Evolutionary conservation across 345 rosid species (phyloP), one percentile per base, ranked within the genome.

Genomic region (Populus deltoides): DNA sequence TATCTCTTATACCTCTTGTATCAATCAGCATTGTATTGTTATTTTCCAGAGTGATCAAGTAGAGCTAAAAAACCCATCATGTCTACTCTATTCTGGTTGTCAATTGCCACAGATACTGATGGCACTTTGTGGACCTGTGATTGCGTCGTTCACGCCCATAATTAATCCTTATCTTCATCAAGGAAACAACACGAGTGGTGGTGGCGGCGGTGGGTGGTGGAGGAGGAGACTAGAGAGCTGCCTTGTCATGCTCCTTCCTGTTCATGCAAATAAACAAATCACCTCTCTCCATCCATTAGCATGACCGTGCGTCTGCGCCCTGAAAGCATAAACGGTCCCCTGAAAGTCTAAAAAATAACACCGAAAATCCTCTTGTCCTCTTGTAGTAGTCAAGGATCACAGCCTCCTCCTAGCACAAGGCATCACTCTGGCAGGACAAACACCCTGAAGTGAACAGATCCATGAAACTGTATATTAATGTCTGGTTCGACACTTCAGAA

Each of bases 301-400:
- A 63, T 29, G 67, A 63, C 24, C 67, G 67, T 65, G 68, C 68
- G 36, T 65, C 31, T 65, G 39, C 27, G 68, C 68, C 68, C 68
- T 27, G 0, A 15, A 16, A 31, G 68, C 15, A 31, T 24, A 5
- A 3, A 65, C 18, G 68, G 68, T 31, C 68, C 68, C 68, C 38
- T 33, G 15, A 62, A 11, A 25, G 35, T 62, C 67, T 7, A 65
- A 65, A 18, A 17, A 65, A 33, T 6, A 65, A 65, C 39, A 13
- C 18, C 15, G 24, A 63, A 63, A 45, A 45, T 45, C 31, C 33
- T 27, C 25, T 62, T 62, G 67, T 63, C 67, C 5, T 65, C 6
- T 6, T 65, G 27, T 6, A 17, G 0, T 29, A 31, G 35, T 3
- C 39, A 31, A 65, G 39, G 2, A 65, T 65, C 68, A 0, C 35